A percentile compares a stretch with the other conserved stretches of the same genome.
Evolutionary conservation across 768 basidiomycete species (phyloP).

Genomic region (Bullera alba): DNA sequence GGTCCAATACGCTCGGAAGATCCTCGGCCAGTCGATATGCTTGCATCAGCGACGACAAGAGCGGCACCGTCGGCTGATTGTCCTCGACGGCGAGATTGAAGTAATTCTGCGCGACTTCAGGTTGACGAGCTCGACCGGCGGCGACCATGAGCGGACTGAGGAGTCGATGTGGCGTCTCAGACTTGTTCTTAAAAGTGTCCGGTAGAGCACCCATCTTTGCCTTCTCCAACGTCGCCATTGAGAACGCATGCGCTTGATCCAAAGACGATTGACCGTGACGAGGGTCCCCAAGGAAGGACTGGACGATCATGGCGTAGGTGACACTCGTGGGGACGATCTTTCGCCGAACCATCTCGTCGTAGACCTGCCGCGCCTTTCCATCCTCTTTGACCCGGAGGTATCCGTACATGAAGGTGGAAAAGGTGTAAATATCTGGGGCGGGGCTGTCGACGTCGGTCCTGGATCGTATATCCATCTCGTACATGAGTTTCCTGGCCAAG

Average conservation of each 20-base stretch:
- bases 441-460: conserved; percentile 49
- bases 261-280: conserved; percentile 51
- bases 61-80: conserved; percentile 53
- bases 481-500: conserved; percentile 60
- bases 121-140: conserved; percentile 11
- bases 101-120: conserved; percentile 21
- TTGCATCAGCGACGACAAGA: conserved; percentile 63
- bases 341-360: conserved; percentile 62
- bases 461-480: conserved; percentile 54
- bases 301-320: conserved; percentile 63
- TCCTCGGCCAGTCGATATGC: conserved; percentile 61
- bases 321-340: conserved; percentile 63
- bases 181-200: conserved; percentile 11
- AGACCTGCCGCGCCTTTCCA: conserved; percentile 57
- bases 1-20: conserved; percentile 52
- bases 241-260: conserved; percentile 60
- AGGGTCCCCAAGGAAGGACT: conserved; percentile 55
- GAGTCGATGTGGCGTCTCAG: conserved; percentile 23
- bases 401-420: conserved; percentile 35
- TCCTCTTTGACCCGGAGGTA: conserved; percentile 58
- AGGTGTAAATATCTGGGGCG: conserved; percentile 23
- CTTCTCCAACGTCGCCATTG: conserved; percentile 52
- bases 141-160: conserved; percentile 33
- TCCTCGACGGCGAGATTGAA: conserved; percentile 44
- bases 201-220: conserved; percentile 9